A percentile compares a stretch with the other conserved stretches of the same genome.
Evolutionary conservation across 2,329 filamentous ascomycete genomes (phyloP).

Genomic region (Pseudocercospora vitis): DNA sequence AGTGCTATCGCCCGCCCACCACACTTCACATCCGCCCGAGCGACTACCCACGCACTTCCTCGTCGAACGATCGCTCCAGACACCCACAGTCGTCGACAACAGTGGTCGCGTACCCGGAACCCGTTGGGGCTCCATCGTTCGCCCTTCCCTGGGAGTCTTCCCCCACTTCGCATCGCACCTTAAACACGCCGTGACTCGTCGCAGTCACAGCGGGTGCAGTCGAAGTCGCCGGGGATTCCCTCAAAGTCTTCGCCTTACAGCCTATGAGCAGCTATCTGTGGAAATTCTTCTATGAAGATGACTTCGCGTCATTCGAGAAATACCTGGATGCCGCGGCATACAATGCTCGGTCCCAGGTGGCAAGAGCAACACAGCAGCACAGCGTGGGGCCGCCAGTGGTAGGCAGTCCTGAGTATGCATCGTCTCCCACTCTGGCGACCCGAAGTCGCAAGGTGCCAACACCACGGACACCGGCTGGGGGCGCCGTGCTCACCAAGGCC

Average conservation of each 20-base stretch:
- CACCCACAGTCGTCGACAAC: not conserved
- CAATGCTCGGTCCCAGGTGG: slow-evolving; percentile 52
- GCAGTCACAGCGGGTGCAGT: slow-evolving; percentile 85
- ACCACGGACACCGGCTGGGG: slow-evolving; percentile 40
- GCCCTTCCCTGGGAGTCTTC: not conserved
- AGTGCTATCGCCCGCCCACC: not conserved
- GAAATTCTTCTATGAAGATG: slow-evolving; percentile 96
- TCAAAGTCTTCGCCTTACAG: slow-evolving; percentile 41
- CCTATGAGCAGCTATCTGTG: slow-evolving; percentile 95
- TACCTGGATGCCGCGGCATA: slow-evolving; percentile 71
- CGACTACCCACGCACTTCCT: slow-evolving; percentile 1
- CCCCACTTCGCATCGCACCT: slow-evolving; percentile 60
- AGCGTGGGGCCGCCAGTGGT: slow-evolving; percentile 36
- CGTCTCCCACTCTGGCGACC: slow-evolving; percentile 45
- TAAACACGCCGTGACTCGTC: slow-evolving; percentile 85
- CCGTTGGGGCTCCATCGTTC: not conserved
- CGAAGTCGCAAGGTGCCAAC: slow-evolving; percentile 38
- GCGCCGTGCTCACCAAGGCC: slow-evolving; percentile 56
- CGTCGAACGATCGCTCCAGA: too few species aligned
- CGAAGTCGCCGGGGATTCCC: slow-evolving; percentile 52
- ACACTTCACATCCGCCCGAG: slow-evolving; percentile 1
- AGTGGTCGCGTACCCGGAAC: not conserved
- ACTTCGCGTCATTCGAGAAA: slow-evolving; percentile 92
- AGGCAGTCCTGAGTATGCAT: slow-evolving; percentile 48
- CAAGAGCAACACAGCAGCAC: slow-evolving; percentile 40